A percentile compares a stretch with the other conserved stretches of the same genome.
Evolutionary conservation across 495 filamentous ascomycete genomes (phyloP).

Genomic region (Annulohypoxylon bovei): DNA sequence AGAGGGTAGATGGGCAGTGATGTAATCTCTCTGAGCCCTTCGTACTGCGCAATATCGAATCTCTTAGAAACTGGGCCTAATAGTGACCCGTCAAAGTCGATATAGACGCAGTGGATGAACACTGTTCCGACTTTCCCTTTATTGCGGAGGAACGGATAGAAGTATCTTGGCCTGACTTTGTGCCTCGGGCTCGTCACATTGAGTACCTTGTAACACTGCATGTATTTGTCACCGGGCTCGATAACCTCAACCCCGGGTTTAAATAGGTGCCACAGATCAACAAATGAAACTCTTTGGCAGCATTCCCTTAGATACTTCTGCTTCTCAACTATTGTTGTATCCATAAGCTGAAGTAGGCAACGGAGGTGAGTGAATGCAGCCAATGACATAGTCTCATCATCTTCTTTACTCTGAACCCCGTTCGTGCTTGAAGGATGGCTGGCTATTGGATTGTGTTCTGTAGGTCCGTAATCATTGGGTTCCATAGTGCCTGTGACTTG

Average conservation of each 20-base stretch:
- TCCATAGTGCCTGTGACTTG: too few species aligned
- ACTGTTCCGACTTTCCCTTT: neutral
- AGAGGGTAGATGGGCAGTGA: neutral
- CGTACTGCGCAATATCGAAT: neutral
- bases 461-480: too few species aligned
- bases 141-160: neutral
- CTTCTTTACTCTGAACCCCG: too few species aligned
- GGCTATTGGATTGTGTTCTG: too few species aligned
- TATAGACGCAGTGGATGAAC: neutral
- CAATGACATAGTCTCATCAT: neutral
- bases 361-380: neutral
- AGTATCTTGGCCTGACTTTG: neutral
- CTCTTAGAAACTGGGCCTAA: neutral
- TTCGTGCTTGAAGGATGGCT: too few species aligned
- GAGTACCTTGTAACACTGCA: neutral
- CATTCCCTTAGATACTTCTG: neutral
- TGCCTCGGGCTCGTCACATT: neutral
- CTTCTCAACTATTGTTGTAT: neutral
- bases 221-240: neutral
- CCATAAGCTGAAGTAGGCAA: neutral
- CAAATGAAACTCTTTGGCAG: neutral
- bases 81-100: neutral
- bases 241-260: neutral
- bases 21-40: neutral
- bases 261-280: neutral